A percentile compares a stretch with the other conserved stretches of the same genome.
Evolutionary conservation across 2,329 filamentous ascomycete genomes (phyloP).

Genomic region (Coleophoma eucalyptorum): DNA sequence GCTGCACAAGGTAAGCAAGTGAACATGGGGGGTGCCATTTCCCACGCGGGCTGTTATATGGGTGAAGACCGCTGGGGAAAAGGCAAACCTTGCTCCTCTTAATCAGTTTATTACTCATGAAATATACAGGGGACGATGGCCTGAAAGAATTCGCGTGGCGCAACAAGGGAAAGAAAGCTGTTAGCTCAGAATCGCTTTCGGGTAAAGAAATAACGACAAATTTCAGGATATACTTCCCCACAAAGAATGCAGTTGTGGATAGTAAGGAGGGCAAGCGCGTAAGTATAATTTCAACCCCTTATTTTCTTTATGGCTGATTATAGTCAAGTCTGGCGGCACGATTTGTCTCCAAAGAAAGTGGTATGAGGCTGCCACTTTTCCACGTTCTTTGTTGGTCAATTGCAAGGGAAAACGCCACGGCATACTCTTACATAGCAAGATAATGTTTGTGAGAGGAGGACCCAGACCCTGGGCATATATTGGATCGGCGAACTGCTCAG

Average conservation of each 20-base stretch:
- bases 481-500: constrained; percentile 87
- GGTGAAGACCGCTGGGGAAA: not conserved
- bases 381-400: constrained; percentile 67
- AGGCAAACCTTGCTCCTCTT: not conserved
- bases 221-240: constrained; percentile 80
- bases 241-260: constrained; percentile 58
- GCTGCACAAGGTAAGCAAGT: constrained; percentile 47
- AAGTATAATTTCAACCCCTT: constrained; percentile 23
- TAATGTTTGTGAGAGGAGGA: constrained; percentile 46
- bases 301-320: constrained; percentile 1
- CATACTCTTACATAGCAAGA: constrained; percentile 85
- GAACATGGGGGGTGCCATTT: not conserved
- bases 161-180: constrained; percentile 10
- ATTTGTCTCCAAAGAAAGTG: constrained; percentile 74
- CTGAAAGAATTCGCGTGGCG: constrained; percentile 35
- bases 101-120: constrained; percentile 1
- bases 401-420: constrained; percentile 67
- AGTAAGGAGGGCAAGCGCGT: constrained; percentile 62
- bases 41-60: not conserved
- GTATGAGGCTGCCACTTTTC: constrained; percentile 70
- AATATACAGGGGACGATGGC: constrained; percentile 38
- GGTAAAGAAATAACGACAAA: constrained; percentile 34
- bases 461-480: constrained; percentile 67
- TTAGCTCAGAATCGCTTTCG: constrained; percentile 13
- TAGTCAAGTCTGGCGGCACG: constrained; percentile 64